phyloP scores from a whole-genome alignment of 495 filamentous ascomycete genomes.

The Penicillium waksmanii region DNA sequence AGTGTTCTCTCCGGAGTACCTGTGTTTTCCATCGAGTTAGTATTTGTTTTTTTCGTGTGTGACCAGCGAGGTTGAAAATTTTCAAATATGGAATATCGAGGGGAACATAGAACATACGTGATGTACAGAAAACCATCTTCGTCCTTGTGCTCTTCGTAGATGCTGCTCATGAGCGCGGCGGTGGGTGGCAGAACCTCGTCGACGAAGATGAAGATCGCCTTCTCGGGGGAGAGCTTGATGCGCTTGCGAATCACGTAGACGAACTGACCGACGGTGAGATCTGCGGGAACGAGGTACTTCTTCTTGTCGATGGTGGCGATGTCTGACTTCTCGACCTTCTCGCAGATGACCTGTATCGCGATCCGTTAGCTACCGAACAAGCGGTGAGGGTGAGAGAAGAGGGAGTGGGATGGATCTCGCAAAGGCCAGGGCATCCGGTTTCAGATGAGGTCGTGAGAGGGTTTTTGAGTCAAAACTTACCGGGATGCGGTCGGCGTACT shows the following conservation, averaged over 20 bases:
- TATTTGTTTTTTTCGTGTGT: constrained; percentile 3
- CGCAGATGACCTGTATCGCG: constrained; percentile 85
- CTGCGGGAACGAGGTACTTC: constrained; percentile 98
- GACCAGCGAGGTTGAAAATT: neutral
- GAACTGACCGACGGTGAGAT: constrained; percentile 99
- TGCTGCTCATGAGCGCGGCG: constrained; percentile 97
- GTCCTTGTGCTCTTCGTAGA: constrained; percentile 98
- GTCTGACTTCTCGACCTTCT: constrained; percentile 98
- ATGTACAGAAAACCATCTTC: constrained; percentile 63
- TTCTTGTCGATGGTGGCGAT: constrained; percentile 99
- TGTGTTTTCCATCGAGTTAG: constrained; percentile 46
- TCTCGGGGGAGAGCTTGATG: constrained; percentile 99
- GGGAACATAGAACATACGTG: constrained; percentile 46
- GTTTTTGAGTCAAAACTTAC: constrained; percentile 62
- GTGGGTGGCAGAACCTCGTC: constrained; percentile 97
- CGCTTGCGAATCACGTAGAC: constrained; percentile 99
- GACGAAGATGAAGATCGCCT: constrained; percentile 99
- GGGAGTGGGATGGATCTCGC: neutral
- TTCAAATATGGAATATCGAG: neutral
- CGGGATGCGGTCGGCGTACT: constrained; percentile 97
- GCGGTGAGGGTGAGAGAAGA: constrained; percentile 38
- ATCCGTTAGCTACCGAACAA: constrained; percentile 41
- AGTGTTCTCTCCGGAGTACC: constrained; percentile 99
- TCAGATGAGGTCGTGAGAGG: neutral
- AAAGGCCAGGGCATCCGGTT: no score